These are phyloP conservation scores for Pseudogymnoascus sp. DNA, from an alignment of 2,329 filamentous ascomycete species.

Conservation along the genomic window DNA sequence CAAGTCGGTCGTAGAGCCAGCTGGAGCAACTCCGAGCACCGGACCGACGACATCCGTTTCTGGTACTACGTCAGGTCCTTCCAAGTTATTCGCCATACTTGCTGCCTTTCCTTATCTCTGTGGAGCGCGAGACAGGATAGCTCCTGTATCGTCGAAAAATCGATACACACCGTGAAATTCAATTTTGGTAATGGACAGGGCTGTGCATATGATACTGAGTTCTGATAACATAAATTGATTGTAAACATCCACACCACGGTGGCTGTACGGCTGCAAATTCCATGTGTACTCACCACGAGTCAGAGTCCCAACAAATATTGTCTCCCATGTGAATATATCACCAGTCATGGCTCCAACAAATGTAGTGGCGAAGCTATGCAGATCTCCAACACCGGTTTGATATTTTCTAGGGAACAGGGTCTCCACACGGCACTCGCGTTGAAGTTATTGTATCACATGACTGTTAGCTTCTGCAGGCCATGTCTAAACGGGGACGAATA, in stretches of 20 bases:
- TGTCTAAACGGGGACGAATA: neutral
- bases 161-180: neutral
- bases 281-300: neutral
- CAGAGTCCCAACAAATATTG: neutral
- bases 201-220: neutral
- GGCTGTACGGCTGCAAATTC: neutral
- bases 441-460: neutral
- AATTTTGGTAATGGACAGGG: neutral
- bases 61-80: neutral
- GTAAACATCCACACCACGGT: neutral
- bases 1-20: neutral
- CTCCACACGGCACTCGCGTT: neutral
- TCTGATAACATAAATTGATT: neutral
- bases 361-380: neutral
- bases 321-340: neutral
- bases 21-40: neutral
- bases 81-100: neutral
- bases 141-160: neutral
- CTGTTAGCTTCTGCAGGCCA: neutral
- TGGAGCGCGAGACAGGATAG: neutral
- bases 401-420: neutral
- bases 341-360: neutral
- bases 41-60: neutral
- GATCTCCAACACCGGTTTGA: neutral
- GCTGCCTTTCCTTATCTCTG: neutral